Conservation (phyloP, 495 filamentous ascomycete species). For the Annulohypoxylon maeteangense region DNA sequence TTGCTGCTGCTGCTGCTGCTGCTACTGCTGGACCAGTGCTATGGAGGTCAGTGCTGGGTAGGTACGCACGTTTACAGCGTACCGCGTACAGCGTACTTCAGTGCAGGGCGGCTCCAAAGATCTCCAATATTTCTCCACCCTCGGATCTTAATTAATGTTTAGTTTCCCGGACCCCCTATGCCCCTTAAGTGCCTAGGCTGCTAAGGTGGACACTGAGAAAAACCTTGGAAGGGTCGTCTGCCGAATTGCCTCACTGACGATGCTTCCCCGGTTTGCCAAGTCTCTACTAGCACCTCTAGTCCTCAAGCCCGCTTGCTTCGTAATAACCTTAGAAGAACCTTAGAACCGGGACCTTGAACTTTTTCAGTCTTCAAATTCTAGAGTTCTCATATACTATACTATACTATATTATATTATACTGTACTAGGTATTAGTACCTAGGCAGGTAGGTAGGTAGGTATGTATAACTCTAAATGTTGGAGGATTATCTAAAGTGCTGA, state of each 20-base stretch:
- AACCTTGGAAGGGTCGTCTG: neutral
- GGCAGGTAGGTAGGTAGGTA: too few species aligned
- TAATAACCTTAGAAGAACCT: too few species aligned
- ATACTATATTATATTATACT: too few species aligned
- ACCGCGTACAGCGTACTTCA: too few species aligned
- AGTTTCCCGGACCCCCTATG: neutral
- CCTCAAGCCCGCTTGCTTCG: neutral
- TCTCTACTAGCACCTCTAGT: neutral
- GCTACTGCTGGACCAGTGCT: too few species aligned
- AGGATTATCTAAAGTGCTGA: neutral
- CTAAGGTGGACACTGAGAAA: neutral
- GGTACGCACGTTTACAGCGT: too few species aligned
- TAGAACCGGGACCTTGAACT: neutral
- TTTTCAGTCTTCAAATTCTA: too few species aligned
- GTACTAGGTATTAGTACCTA: too few species aligned
- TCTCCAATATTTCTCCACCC: constrained; percentile 2
- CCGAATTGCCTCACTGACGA: neutral
- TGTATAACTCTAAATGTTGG: neutral
- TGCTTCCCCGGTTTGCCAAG: constrained; percentile 6
- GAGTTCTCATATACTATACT: too few species aligned
- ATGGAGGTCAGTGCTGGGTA: too few species aligned
- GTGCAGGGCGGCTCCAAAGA: constrained; percentile 1
- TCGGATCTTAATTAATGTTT: neutral
- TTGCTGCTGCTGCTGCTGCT: too few species aligned
- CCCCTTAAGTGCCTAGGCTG: neutral